A percentile compares a stretch with the other conserved stretches of the same genome.
Evolutionary conservation across 2,329 filamentous ascomycete genomes (phyloP).

Genomic region (Teratosphaeria nubilosa): DNA sequence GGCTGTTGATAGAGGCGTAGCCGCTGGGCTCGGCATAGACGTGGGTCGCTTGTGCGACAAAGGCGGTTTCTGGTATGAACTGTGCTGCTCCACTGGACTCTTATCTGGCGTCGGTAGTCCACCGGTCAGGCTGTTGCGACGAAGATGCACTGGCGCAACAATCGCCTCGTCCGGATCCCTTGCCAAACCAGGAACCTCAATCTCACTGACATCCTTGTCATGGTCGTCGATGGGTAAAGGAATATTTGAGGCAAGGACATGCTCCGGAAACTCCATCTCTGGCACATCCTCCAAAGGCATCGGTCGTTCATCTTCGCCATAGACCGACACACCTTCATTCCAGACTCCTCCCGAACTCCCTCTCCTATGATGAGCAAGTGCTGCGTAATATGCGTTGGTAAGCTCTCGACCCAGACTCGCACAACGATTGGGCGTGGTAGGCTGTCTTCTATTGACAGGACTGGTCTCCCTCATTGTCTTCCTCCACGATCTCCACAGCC

Average conservation of each 20-base stretch:
- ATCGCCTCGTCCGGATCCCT: slow-evolving; percentile 49
- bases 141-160: not conserved
- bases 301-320: not conserved
- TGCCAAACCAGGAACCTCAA: slow-evolving; percentile 64
- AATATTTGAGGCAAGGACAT: slow-evolving; percentile 46
- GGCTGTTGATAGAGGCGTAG: slow-evolving; percentile 3
- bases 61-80: slow-evolving; percentile 2
- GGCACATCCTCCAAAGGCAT: slow-evolving; percentile 15
- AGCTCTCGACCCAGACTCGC: not conserved
- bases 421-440: not conserved
- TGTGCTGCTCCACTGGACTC: not conserved
- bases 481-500: slow-evolving; percentile 92
- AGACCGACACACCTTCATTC: slow-evolving; percentile 9
- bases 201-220: slow-evolving; percentile 64
- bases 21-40: slow-evolving; percentile 14
- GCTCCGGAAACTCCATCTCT: slow-evolving; percentile 30
- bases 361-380: slow-evolving; percentile 9
- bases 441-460: slow-evolving; percentile 1
- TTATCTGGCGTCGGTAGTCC: slow-evolving; percentile 29
- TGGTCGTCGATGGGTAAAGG: slow-evolving; percentile 56
- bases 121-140: slow-evolving; percentile 22
- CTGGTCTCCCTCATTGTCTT: slow-evolving; percentile 56
- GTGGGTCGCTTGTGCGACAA: slow-evolving; percentile 17
- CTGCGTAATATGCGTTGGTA: not conserved
- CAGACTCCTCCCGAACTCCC: slow-evolving; percentile 11